Evolutionary conservation across 306 rosid genomes (phyloP), one percentile per base, ranked within the genome.

Genomic region (Cicer judaicum): DNA sequence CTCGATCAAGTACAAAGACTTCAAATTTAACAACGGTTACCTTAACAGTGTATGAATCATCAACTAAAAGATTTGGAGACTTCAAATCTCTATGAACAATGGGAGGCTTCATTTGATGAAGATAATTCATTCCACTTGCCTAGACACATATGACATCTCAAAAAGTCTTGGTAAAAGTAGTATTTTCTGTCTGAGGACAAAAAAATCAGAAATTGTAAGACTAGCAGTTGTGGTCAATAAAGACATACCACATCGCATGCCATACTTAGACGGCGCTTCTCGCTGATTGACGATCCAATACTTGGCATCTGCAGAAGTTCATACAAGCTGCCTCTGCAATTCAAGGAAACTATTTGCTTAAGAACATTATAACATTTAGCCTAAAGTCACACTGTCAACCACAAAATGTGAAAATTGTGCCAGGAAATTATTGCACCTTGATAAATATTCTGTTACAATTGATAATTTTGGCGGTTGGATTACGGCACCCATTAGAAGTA

Each of bases 111-210:
- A 87, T 84, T 78, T 85, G 93, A 84, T 94, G 97, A 40, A 94
- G 97, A 87, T 94, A 94, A 88, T 90, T 94, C 98, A 94, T 90
- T 60, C 98, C 98, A 50, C 86, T 91, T 72, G 96, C 98, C 98
- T 93, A 84, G 64, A 76, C 64, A 76, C 81, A 86, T 10, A 74
- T 60, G 24, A 61, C 43, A 79, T 54, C 77, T 61, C 57, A 72
- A 43, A 41, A 47, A 64, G 48, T 63, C 68, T 44, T 24, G 10
- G 67, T 55, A 48, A 60, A 64, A 16, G 55, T 53, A 49, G 64
- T 62, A 76, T 18, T 36, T 60, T 21, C 36, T 18, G 18, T 47
- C 56, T 44, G 21, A 61, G 62, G 78, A 57, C 21, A 56, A 67
- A 50, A 68, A 70, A 11, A 11, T 38, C 73, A 40, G 42, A 36